Percentiles rank a stretch among this genome's conserved stretches.
phyloP scores from a whole-genome alignment of 441 rosid genomes.

The Gossypium laxum region DNA sequence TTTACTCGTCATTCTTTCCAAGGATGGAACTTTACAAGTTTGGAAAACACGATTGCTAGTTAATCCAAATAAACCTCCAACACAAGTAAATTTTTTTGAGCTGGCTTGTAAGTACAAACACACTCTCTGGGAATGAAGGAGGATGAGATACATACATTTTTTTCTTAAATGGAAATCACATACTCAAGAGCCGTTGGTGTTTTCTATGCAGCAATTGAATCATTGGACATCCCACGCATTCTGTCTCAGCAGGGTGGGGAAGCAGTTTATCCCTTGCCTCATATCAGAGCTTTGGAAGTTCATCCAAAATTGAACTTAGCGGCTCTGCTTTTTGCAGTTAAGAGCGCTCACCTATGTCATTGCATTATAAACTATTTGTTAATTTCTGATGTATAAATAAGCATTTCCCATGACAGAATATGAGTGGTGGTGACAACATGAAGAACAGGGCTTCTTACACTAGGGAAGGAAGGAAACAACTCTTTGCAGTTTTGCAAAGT shows the following conservation, averaged over 20 bases:
- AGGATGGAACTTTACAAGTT: slow-evolving; percentile 88
- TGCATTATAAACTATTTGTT: slow-evolving; percentile 7
- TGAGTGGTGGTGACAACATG: slow-evolving; percentile 47
- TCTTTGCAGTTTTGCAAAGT: slow-evolving; percentile 95
- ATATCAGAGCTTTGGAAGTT: slow-evolving; percentile 71
- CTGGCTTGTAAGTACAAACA: slow-evolving; percentile 53
- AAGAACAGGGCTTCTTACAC: slow-evolving; percentile 82
- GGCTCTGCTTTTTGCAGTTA: slow-evolving; percentile 83
- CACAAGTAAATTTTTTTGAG: slow-evolving; percentile 91
- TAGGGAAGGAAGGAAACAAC: slow-evolving; percentile 96
- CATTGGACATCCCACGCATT: slow-evolving; percentile 78
- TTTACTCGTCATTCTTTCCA: slow-evolving; percentile 74
- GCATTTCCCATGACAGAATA: slow-evolving; percentile 43
- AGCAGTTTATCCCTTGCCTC: slow-evolving; percentile 89
- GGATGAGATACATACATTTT: neutral
- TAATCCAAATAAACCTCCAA: slow-evolving; percentile 90
- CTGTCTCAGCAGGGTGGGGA: slow-evolving; percentile 97
- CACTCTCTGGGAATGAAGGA: neutral
- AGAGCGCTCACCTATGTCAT: slow-evolving; percentile 23
- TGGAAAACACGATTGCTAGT: slow-evolving; percentile 80
- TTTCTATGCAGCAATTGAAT: slow-evolving; percentile 66
- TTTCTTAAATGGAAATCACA: neutral
- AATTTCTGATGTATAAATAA: slow-evolving; percentile 20
- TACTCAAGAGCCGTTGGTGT: slow-evolving; percentile 6
- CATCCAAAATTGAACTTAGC: slow-evolving; percentile 91